Evolutionary conservation across 78 protist genomes (phyloP), one percentile per base, ranked within the genome.

Genomic region (Isochrysis galbana): DNA sequence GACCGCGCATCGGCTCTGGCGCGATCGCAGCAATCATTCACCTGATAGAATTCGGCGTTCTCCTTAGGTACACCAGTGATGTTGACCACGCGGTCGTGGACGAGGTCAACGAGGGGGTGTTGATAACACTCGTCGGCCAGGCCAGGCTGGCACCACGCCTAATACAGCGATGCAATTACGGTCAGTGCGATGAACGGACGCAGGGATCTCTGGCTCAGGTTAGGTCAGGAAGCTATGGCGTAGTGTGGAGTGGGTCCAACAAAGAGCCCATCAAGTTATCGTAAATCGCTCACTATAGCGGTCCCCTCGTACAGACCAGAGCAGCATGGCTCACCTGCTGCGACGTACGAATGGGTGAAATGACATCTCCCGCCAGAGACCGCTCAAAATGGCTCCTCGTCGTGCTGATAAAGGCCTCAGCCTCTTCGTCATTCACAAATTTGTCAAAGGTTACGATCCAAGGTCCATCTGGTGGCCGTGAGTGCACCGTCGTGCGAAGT

Each of bases 291-390:
- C n/a, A n/a, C n/a, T n/a, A n/a, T n/a, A n/a, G n/a, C n/a, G n/a
- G 11, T 11, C 19, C 67, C 19, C 11, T 22, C 11, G 67, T 22
- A 22, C 19, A 11, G 67, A 54, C 67, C 19, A 19, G 67, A 54
- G 11, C 67, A 11, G 19, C n/a, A 11, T 54, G 67, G 11, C 67
- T n/a, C 5, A 5, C 5, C 45, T 72, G 86, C 34, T 39, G 0
- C 34, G 86, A 77, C 0, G 86, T 77, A 26, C 86, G 86, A 11
- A 77, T 46, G n/a, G 47, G 47, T 11, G 86, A 77, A 11, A 77
- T 14, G 39, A 36, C 23, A n/a, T 77, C 86, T 44, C 86, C 86
- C 36, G 86, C 86, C 36, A 77, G 86, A 44, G 86, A 77, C 36
- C 86, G 86, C 32, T 39, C 86, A 23, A 77, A 77, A n/a, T 21